Conservation (phyloP, 148 eudicot genomes). For the Camellia sinensis region DNA sequence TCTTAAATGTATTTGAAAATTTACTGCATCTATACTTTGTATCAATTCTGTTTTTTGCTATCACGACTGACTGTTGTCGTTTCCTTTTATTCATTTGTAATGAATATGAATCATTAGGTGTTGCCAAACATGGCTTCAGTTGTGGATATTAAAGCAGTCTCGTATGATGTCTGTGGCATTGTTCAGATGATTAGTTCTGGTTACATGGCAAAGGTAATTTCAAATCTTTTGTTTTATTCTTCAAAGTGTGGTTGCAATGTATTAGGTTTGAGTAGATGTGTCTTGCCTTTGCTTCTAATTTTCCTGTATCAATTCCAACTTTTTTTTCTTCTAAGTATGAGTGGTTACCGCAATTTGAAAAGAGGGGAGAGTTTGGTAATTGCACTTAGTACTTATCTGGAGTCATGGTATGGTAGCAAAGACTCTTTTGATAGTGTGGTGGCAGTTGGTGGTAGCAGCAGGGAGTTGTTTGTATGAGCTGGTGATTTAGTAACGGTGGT, state of each 20-base stretch:
- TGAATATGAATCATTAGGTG: constrained; percentile 44
- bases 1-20: neutral
- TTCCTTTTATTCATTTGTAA: neutral
- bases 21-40: neutral
- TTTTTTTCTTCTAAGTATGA: neutral
- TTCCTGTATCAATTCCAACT: neutral
- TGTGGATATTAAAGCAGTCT: constrained; percentile 75
- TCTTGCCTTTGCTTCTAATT: neutral
- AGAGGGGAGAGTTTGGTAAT: neutral
- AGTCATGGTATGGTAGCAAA: neutral
- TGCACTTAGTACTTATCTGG: neutral
- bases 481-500: neutral
- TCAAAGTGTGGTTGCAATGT: neutral
- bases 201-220: constrained; percentile 69
- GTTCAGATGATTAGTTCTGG: constrained; percentile 67
- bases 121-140: constrained; percentile 97
- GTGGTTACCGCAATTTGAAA: neutral
- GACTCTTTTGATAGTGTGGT: neutral
- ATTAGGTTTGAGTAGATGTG: neutral
- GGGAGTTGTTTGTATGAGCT: neutral
- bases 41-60: neutral
- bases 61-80: neutral
- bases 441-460: neutral
- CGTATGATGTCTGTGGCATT: constrained; percentile 88
- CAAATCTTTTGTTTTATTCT: neutral